Base-by-base conservation (phyloP, 495 filamentous ascomycete species). In the Cercophora sp. region DNA sequence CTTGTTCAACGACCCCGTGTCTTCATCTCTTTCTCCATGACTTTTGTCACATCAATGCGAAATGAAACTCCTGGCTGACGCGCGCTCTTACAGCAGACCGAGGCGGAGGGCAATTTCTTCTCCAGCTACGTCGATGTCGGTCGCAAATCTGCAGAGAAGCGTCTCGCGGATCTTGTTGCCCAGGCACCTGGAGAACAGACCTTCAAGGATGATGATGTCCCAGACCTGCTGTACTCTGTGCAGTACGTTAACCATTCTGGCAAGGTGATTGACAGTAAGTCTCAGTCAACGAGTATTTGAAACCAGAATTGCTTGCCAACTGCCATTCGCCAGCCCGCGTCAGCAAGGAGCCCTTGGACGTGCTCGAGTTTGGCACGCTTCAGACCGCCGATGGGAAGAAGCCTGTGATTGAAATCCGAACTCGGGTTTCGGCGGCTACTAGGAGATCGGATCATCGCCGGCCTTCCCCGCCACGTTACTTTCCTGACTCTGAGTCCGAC, bases 321-420 rank as follows among this genome's bases (percentile, higher is more conserved):
- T n/a, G 8, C 36, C 16, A 68, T n/a, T n/a, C n/a, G n/a, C n/a
- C n/a, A n/a, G 64, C 62, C 19, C 58, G 57, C 48, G 58, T 61
- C 26, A 63, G 66, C 51, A 23, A 56, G 9, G 59, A 61, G 29
- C 67, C 67, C 13, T 44, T 72, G 39, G 57, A 68, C 15, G 18
- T 48, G 11, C 20, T 36, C 31, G 35, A 41, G 25, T 26, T 24
- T 24, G 42, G 16, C 37, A 26, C 49, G n/a, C 39, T 20, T 36
- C 16, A 29, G 36, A 27, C 56, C n/a, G 48, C 47, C 10, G 16
- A 50, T 27, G 49, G 42, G 39, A 61, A 64, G 51, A 59, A 60
- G 9, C 58, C 66, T 10, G 60, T 71, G n/a, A 58, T 71, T 39
- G 69, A 69, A 51, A 70, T 71, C 37, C 37, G 59, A 19, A 69